phyloP scores from a whole-genome alignment of 164 flowering plant species.

The Aristolochia fimbriata region DNA sequence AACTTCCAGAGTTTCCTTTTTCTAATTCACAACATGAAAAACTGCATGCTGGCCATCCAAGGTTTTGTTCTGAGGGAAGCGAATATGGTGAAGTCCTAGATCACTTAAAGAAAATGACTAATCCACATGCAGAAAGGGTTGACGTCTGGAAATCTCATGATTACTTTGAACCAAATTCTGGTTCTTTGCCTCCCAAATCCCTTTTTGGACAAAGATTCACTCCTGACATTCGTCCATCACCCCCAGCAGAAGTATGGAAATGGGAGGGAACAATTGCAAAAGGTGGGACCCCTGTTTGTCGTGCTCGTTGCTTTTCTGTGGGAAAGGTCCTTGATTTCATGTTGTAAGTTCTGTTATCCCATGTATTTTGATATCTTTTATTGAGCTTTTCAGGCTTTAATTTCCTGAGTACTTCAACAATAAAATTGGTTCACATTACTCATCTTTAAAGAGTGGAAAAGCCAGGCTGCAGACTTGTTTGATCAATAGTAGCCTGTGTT shows the following conservation, averaged over 20 bases:
- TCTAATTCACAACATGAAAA: constrained; percentile 40
- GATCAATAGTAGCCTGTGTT: no score
- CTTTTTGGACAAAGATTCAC: constrained; percentile 31
- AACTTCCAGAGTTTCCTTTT: constrained; percentile 68
- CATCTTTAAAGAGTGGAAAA: no score
- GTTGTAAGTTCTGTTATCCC: constrained; percentile 50
- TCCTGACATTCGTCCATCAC: constrained; percentile 36
- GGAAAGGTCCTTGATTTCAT: constrained; percentile 61
- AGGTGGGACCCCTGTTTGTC: constrained; percentile 91
- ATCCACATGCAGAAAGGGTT: constrained; percentile 26
- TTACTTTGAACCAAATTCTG: constrained; percentile 28
- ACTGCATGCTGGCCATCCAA: constrained; percentile 19
- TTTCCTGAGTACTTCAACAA: no score
- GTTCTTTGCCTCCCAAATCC: constrained; percentile 27
- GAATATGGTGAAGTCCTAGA: constrained; percentile 29
- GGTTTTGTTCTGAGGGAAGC: constrained; percentile 24
- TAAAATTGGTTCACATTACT: no score
- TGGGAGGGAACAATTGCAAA: constrained; percentile 97
- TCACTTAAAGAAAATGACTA: constrained; percentile 14
- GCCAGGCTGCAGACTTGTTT: no score
- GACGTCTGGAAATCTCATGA: constrained; percentile 37
- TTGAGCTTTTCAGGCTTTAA: no score
- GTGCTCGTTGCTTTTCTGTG: constrained; percentile 95
- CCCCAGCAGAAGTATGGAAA: constrained; percentile 65
- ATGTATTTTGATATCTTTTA: background rate